Base-by-base conservation (phyloP, 306 rosid genomes). In the Oxytropis ochrocephala region DNA sequence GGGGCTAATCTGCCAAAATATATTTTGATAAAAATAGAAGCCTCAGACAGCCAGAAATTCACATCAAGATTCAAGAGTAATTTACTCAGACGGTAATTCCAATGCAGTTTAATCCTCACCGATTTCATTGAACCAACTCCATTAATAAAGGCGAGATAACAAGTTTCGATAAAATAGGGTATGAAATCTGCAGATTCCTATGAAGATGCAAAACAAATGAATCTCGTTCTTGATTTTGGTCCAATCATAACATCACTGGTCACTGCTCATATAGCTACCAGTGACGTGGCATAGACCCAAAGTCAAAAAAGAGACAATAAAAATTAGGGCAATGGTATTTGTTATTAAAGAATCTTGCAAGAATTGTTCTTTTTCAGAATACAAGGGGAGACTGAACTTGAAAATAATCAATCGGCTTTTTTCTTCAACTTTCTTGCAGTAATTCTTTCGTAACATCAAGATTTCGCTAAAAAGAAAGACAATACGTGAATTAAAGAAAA, bases 1-100 rank as follows among this genome's bases (percentile, higher is more conserved):
- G 38, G 8, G 7, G 38, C 38, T 7, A 7, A 33, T 33, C 8
- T 33, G 4, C 38, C 38, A 33, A 5, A 5, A 7, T 5, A 7
- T 5, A 33, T 33, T 33, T 4, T 1, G 3, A 24, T 1, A 24
- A 24, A 24, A 24, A 24, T 11, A 42, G 75, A 86, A 89, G 93
- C 93, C 91, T 87, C 75, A 83, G 89, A 80, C 79, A 87, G 91
- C 86, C 70, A 67, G 67, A 73, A 35, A 11, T 59, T 83, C 66
- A 78, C 93, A 90, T 82, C 91, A 89, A 7, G 65, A 7, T 87
- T 82, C 91, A 89, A 7, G 65, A 7, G 24, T 7, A 59, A 56
- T 29, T n/a, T 21, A 35, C 24, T 87, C 91, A 90, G 91, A 18
- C 91, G 89, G 93, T 90, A 90, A 87, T 90, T 90, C 91, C 96